Conservation (phyloP, 2,329 filamentous ascomycete species). For the Juglanconis oblonga region DNA sequence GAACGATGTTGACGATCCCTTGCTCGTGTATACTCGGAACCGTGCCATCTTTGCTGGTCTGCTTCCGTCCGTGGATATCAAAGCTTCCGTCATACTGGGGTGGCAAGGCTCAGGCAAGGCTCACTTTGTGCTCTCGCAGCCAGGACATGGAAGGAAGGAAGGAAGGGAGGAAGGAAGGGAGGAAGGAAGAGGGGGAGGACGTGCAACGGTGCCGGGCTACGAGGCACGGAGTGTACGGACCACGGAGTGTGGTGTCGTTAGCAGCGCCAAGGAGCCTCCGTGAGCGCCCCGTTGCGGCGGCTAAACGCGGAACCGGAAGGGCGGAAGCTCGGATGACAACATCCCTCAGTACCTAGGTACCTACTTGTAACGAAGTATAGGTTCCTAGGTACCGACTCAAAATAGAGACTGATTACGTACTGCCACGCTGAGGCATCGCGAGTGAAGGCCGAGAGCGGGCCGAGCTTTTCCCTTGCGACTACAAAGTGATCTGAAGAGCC, state of each 20-base stretch:
- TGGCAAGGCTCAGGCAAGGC: no score
- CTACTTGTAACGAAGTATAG: neutral
- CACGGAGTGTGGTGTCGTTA: neutral
- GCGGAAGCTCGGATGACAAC: conserved; percentile 29
- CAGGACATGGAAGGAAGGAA: neutral
- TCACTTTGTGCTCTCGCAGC: neutral
- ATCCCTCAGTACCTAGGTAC: neutral
- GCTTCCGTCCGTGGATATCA: neutral
- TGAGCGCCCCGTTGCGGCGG: conserved; percentile 4
- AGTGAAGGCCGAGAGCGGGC: neutral
- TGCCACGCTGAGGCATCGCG: neutral
- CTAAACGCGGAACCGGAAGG: conserved; percentile 20
- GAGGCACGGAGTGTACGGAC: neutral
- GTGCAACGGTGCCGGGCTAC: no score
- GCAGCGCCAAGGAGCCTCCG: neutral
- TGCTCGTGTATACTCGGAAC: neutral
- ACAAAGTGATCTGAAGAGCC: conserved; percentile 1
- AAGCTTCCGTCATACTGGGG: neutral
- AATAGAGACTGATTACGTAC: neutral
- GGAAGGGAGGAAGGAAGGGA: neutral
- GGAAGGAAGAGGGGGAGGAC: no score
- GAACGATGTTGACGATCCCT: neutral
- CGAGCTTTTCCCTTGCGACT: neutral
- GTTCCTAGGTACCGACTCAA: neutral
- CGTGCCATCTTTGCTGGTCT: neutral